Percentiles rank a stretch among this genome's conserved stretches.
Conservation (phyloP, 495 filamentous ascomycete genomes). For the Massariosphaeria phaeospora region DNA sequence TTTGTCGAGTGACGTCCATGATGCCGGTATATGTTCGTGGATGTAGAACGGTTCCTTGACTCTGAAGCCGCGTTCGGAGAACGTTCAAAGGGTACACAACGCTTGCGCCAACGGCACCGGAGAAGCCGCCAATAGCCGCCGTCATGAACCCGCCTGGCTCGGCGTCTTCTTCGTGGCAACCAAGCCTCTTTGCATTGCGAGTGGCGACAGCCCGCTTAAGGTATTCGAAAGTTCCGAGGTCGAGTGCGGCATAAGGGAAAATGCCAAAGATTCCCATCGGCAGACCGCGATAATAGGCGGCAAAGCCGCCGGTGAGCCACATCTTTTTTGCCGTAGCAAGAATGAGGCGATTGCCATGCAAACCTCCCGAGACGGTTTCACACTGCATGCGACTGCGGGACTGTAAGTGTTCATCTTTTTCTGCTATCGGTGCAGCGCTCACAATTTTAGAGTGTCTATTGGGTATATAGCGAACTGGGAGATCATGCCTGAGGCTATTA, state of each 20-base stretch:
- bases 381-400: slow-evolving; percentile 75
- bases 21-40: slow-evolving; percentile 87
- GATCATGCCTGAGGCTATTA: slow-evolving; percentile 11
- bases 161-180: slow-evolving; percentile 78
- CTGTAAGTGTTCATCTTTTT: too few relatives aligned
- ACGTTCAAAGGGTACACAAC: slow-evolving; percentile 95
- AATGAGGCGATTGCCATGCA: slow-evolving; percentile 79
- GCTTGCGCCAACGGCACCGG: slow-evolving; percentile 88
- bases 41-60: slow-evolving; percentile 87
- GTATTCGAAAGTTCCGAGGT: slow-evolving; percentile 91
- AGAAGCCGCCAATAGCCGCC: slow-evolving; percentile 78
- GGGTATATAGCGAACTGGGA: slow-evolving; percentile 85
- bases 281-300: slow-evolving; percentile 83
- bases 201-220: slow-evolving; percentile 69
- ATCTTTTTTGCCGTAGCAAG: slow-evolving; percentile 76
- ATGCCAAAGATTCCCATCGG: slow-evolving; percentile 90
- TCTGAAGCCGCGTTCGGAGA: slow-evolving; percentile 86
- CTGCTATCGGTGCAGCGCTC: too few relatives aligned
- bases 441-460: slow-evolving; percentile 96
- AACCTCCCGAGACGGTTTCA: slow-evolving; percentile 79
- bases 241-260: slow-evolving; percentile 97
- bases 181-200: slow-evolving; percentile 62
- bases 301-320: slow-evolving; percentile 66
- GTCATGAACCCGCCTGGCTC: slow-evolving; percentile 70
- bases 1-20: slow-evolving; percentile 76